Percentiles rank a stretch among this genome's conserved stretches.
Evolutionary conservation across 805 yeast species (phyloP).

Genomic region (Ogataea paraovalis): DNA sequence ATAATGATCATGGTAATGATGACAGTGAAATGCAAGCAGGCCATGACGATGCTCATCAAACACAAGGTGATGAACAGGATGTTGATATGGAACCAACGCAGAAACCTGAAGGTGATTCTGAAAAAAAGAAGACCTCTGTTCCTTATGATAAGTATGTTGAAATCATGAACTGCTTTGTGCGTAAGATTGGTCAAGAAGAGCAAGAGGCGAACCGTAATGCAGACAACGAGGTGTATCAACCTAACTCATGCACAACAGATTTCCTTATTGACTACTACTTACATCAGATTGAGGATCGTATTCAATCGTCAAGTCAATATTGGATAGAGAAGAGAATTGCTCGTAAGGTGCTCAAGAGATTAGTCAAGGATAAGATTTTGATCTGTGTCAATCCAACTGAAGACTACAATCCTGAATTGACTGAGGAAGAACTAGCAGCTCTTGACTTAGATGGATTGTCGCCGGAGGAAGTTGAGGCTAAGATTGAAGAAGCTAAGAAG

Average conservation of each 20-base stretch:
- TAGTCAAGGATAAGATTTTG: constrained; percentile 80
- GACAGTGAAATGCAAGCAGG: not conserved
- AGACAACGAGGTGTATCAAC: constrained; percentile 30
- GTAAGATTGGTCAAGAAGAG: constrained; percentile 37
- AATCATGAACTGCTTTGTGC: constrained; percentile 76
- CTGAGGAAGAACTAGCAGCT: constrained; percentile 21
- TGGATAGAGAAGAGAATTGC: constrained; percentile 68
- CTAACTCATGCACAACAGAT: constrained; percentile 57
- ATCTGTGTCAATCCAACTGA: constrained; percentile 52
- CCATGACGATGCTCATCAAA: not conserved
- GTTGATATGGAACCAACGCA: constrained; percentile 5
- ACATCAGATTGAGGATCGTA: constrained; percentile 63
- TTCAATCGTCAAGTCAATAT: constrained; percentile 66
- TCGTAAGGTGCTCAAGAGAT: constrained; percentile 73
- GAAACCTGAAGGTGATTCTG: constrained; percentile 9
- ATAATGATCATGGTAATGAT: not conserved
- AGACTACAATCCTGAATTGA: constrained; percentile 32
- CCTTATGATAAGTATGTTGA: constrained; percentile 83
- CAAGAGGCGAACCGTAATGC: constrained; percentile 1
- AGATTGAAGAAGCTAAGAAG: constrained; percentile 22
- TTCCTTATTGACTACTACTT: constrained; percentile 80
- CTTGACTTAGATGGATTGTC: not conserved
- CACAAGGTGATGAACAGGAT: constrained; percentile 1
- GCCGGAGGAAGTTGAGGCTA: not conserved
- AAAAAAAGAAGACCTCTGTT: constrained; percentile 44